These are phyloP conservation scores for Sporothrix protearum DNA, from an alignment of 2,329 filamentous ascomycete genomes.

Conservation along the genomic window DNA sequence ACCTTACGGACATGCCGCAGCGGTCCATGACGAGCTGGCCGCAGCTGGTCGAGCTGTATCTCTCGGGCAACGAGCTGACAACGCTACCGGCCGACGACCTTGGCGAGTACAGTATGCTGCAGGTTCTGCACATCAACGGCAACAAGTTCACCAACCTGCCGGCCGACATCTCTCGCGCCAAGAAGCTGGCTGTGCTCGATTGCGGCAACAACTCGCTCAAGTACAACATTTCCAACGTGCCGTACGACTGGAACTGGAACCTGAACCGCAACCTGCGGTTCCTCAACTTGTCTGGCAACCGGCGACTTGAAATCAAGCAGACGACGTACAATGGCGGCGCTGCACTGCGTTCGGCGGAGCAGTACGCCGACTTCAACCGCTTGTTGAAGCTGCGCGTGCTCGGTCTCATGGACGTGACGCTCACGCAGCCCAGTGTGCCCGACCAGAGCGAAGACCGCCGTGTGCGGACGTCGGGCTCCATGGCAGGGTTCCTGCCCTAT, in stretches of 20 bases:
- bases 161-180: constrained; percentile 89
- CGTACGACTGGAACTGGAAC: constrained; percentile 99
- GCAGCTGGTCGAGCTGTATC: constrained; percentile 83
- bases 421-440: constrained; percentile 87
- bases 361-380: constrained; percentile 83
- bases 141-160: constrained; percentile 98
- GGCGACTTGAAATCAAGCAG: constrained; percentile 84
- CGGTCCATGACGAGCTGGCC: constrained; percentile 86
- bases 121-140: constrained; percentile 90
- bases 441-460: constrained; percentile 93
- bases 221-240: constrained; percentile 98
- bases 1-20: constrained; percentile 86
- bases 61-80: constrained; percentile 92
- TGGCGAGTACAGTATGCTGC: constrained; percentile 81
- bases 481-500: constrained; percentile 86
- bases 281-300: constrained; percentile 94
- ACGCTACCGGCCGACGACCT: constrained; percentile 90
- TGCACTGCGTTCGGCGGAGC: constrained; percentile 56
- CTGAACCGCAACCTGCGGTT: constrained; percentile 94
- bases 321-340: constrained; percentile 52
- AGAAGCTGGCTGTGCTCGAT: constrained; percentile 86
- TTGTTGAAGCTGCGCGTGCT: constrained; percentile 80
- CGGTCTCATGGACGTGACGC: constrained; percentile 95
- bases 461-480: constrained; percentile 92
- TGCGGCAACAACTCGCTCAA: constrained; percentile 93